phyloP scores from a whole-genome alignment of 75 land plant genomes.

The Picea sitchensis region DNA sequence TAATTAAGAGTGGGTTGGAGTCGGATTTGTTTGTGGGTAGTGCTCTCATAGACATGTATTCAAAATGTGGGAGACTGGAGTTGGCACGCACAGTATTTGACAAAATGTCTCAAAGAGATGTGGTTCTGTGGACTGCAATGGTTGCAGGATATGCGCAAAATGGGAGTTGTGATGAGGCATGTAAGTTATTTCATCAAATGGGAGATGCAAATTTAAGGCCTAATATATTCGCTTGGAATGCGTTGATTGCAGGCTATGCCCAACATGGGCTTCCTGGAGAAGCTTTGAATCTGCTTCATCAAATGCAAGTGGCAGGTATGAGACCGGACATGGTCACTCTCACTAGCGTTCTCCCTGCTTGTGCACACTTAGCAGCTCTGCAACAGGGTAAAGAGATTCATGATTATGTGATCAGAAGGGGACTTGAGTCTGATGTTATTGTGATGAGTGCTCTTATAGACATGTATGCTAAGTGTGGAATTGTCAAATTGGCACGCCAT shows the following conservation, averaged over 20 bases:
- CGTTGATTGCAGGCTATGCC: constrained; percentile 20
- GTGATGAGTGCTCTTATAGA: neutral
- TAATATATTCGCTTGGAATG: constrained; percentile 17
- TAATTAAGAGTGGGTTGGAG: constrained; percentile 1
- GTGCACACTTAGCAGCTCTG: too few relatives aligned
- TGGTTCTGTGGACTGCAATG: constrained; percentile 7
- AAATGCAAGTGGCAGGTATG: constrained; percentile 13
- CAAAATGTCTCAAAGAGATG: neutral
- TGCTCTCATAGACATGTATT: constrained; percentile 12
- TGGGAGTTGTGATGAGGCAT: constrained; percentile 4
- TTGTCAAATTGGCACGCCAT: neutral
- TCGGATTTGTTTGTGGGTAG: constrained; percentile 5
- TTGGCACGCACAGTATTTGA: constrained; percentile 2
- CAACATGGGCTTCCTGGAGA: constrained; percentile 13
- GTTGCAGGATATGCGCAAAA: constrained; percentile 3
- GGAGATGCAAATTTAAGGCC: neutral
- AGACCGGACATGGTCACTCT: constrained; percentile 13
- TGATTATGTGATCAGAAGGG: too few relatives aligned
- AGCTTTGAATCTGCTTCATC: constrained; percentile 10
- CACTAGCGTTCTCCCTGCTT: neutral
- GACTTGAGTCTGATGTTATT: too few relatives aligned
- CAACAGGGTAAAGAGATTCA: too few relatives aligned
- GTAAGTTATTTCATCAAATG: constrained; percentile 1
- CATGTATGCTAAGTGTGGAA: constrained; percentile 7
- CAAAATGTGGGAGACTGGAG: neutral